Conservation (phyloP, 768 basidiomycete species). For the Amyloporia xantha region DNA sequence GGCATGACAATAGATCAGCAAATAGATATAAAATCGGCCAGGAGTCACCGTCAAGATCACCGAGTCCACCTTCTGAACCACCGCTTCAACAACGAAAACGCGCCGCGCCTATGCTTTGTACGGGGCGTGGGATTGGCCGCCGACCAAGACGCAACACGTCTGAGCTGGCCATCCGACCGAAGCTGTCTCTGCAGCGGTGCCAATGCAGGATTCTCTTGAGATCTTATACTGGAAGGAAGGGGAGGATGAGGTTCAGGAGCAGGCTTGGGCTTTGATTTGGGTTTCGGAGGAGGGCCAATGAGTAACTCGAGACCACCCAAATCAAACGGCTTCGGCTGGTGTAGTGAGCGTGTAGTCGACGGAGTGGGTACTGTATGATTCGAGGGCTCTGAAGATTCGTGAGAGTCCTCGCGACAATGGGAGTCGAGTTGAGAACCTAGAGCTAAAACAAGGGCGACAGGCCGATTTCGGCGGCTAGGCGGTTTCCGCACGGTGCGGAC, state of each 20-base stretch:
- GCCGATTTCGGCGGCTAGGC: not conserved
- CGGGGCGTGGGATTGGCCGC: not conserved
- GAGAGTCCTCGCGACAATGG: not conserved
- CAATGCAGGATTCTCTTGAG: too few species aligned
- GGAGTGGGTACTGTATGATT: not conserved
- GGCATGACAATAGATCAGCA: not conserved
- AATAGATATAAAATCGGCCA: too few species aligned
- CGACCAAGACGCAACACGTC: not conserved
- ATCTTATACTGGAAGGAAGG: too few species aligned
- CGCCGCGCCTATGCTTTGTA: not conserved
- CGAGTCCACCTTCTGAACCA: conserved; percentile 5
- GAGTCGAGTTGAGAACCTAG: not conserved
- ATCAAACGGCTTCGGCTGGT: not conserved
- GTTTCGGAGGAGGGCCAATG: not conserved
- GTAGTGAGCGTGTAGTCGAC: not conserved
- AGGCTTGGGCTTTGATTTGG: not conserved
- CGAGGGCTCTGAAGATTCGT: not conserved
- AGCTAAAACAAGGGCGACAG: not conserved
- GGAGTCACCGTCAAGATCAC: too few species aligned
- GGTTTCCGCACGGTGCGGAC: not conserved
- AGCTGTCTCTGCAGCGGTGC: not conserved
- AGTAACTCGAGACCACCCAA: not conserved
- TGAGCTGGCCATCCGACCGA: not conserved
- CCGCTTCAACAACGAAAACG: conserved; percentile 1
- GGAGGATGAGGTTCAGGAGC: too few species aligned